Evolutionary conservation across 208 protist species (phyloP), one percentile per base, ranked within the genome.

Genomic region (Crithidia expoeki): DNA sequence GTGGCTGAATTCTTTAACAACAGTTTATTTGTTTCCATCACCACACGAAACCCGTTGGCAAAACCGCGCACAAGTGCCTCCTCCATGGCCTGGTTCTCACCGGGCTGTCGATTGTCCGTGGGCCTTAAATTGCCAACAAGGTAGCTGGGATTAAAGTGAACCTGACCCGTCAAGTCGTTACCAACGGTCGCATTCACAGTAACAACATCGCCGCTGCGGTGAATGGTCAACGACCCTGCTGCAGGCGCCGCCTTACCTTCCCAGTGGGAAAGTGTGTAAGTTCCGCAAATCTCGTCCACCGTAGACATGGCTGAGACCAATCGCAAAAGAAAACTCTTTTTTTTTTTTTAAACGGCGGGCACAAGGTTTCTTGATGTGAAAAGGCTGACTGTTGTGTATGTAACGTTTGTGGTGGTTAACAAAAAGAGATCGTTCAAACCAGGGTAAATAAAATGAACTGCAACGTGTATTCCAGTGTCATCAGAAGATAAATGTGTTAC

Each of bases 61-160:
- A 94, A 85, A 9, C 85, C 85, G 19, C 42, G 69, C 33, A 60
- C 65, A 19, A 94, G 56, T 5, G 73, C 56, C 34, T 84, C 34
- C 66, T 94, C 88, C 23, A 93, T 72, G 60, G 76, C 80, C 70
- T 85, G 66, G 17, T 85, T 64, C 2, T 81, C 68, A 46, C 68
- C 50, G 11, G 74, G 74, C 52, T 78, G 70, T 49, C 78, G 58
- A 55, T 80, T 81, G 64, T 76, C 80, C 2, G 77, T 83, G 23
- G 64, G 80, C n/a, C 63, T 42, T 27, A 93, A 72, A 30, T 56
- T 56, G 36, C 82, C 88, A 17, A 51, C 79, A 34, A 90, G 53
- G 21, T 62, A 63, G 23, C 61, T 69, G 11, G 83, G 61, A 32
- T 84, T 62, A 33, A 74, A 83, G 17, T 58, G 50, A 4, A 85